Conservation (phyloP, 1,139 yeast genomes). For the Yamadazyma pseudoaaseri region DNA sequence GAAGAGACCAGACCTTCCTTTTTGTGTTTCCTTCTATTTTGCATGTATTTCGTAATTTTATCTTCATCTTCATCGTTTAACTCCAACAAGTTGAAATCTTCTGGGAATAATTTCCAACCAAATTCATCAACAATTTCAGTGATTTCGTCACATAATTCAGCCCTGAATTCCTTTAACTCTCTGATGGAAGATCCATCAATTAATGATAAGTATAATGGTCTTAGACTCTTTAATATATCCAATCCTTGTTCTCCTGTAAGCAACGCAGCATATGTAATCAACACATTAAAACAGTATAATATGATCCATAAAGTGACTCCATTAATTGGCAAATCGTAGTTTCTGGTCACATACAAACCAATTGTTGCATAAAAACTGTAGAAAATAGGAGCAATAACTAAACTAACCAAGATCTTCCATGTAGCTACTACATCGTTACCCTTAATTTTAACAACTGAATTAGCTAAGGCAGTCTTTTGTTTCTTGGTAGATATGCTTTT, state of each 20-base stretch:
- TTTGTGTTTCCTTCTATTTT: constrained; percentile 29
- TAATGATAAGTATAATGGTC: constrained; percentile 78
- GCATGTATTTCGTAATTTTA: constrained; percentile 50
- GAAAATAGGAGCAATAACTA: constrained; percentile 85
- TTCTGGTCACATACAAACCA: constrained; percentile 51
- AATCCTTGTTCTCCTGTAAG: constrained; percentile 90
- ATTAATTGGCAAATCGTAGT: constrained; percentile 18
- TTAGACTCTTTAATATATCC: constrained; percentile 78
- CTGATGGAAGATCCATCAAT: constrained; percentile 59
- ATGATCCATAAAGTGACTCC: constrained; percentile 38
- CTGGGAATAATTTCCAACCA: constrained; percentile 46
- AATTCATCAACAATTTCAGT: constrained; percentile 45
- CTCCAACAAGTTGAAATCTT: constrained; percentile 45
- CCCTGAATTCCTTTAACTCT: constrained; percentile 45
- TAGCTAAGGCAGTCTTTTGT: constrained; percentile 79
- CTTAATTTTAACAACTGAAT: constrained; percentile 82
- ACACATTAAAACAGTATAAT: constrained; percentile 57
- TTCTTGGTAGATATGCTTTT: constrained; percentile 68
- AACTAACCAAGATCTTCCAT: constrained; percentile 88
- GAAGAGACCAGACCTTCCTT: constrained; percentile 14
- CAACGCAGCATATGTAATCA: constrained; percentile 83
- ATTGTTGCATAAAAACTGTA: constrained; percentile 76
- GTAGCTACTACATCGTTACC: constrained; percentile 95
- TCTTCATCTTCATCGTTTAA: constrained; percentile 56
- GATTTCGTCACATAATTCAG: constrained; percentile 40